A percentile compares a stretch with the other conserved stretches of the same genome.
Evolutionary conservation across 768 basidiomycete genomes (phyloP).

Genomic region (Astraeus odoratus): DNA sequence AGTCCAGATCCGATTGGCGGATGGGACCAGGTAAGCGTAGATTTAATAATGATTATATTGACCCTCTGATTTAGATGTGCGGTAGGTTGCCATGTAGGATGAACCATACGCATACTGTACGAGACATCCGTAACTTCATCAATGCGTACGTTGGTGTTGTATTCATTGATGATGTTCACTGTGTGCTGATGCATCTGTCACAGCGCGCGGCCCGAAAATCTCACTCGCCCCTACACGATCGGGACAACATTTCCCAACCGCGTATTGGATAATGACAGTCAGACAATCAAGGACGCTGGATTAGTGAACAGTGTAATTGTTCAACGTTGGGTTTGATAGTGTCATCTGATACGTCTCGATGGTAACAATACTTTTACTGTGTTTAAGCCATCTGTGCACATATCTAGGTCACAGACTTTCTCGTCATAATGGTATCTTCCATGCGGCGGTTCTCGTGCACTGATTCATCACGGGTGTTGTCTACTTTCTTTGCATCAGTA

Average conservation of each 20-base stretch:
- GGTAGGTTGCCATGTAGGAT: conserved; percentile 72
- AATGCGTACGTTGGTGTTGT: conserved; percentile 60
- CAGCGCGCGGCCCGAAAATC: conserved; percentile 68
- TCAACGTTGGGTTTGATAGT: conserved; percentile 57
- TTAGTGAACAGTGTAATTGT: conserved; percentile 80
- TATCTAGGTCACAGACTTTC: no score
- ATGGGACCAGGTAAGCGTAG: conserved; percentile 86
- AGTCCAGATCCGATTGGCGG: conserved; percentile 84
- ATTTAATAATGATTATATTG: not conserved
- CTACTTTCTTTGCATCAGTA: no score
- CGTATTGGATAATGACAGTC: conserved; percentile 52
- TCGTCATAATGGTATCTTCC: not conserved
- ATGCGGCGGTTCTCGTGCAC: not conserved
- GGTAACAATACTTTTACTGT: no score
- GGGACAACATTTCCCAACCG: conserved; percentile 86
- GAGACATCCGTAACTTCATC: conserved; percentile 81
- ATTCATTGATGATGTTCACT: not conserved
- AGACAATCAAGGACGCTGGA: conserved; percentile 67
- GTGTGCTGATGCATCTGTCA: not conserved
- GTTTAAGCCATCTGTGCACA: no score
- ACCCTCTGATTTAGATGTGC: not conserved
- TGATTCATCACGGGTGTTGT: no score
- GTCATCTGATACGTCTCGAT: not conserved
- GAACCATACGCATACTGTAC: conserved; percentile 87
- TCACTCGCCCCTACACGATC: conserved; percentile 60